Evolutionary conservation across 176 grass and related monocot species (phyloP), one percentile per base, ranked within the genome.

Genomic region (Thinopyrum elongatum): DNA sequence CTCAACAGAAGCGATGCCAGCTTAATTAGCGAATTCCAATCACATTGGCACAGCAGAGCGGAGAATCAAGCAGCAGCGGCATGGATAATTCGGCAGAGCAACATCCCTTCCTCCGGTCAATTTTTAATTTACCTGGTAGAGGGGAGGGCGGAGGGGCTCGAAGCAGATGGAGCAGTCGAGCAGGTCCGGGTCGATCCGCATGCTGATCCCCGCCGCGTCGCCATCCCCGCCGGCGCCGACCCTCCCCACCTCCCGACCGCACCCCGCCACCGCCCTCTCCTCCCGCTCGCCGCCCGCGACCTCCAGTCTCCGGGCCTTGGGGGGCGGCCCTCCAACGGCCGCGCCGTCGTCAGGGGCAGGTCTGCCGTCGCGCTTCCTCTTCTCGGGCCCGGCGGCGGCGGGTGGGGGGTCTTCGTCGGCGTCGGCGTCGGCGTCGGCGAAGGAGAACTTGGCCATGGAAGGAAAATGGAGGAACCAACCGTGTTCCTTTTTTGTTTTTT

Each of bases 131-230:
- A 71, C 95, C 95, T 98, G 95, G 75, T 90, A 92, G 22, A 98
- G 91, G 7, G 95, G 95, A 47, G 93, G 87, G 28, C 76, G 42
- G 57, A 98, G 82, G 46, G 90, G 80, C 60, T 95, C 80, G 77
- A 88, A 95, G 91, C 89, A 98, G 78, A 95, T 88, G 86, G 91
- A 87, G 85, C 95, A 98, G 44, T 95, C 93, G 0, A 98, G 93
- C 47, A 90, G 4, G 57, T 95, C 89, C 13, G 93, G 75, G 78
- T 98, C 92, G 46, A 93, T 98, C 51, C 69, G 84, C 46, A 93
- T 93, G 68, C 66, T 87, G 8, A 93, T 86, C 13, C 38, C 88
- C 28, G 21, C 71, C n/a, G 47, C 77, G 4, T 85, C 65, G 8
- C 46, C 57, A 27, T 78, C 78, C 28, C 73, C 78, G 31, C 78